Evolutionary conservation across 805 yeast genomes (phyloP).

Genomic region (Saccharomycopsis sp.): DNA sequence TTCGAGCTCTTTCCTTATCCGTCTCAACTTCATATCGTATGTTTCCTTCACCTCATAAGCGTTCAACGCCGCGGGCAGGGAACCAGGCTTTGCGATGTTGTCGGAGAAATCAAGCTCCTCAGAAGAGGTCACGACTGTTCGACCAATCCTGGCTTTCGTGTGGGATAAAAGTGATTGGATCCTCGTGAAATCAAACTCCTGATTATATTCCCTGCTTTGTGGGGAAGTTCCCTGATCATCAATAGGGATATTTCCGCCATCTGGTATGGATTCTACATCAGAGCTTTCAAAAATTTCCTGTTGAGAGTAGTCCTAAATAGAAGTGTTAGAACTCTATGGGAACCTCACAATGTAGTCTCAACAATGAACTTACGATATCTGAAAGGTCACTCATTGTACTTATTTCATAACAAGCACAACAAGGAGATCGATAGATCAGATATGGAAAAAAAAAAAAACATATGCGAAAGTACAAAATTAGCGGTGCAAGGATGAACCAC

Average conservation of each 20-base stretch:
- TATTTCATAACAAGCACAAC: too few species aligned
- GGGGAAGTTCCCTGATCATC: conserved; percentile 1
- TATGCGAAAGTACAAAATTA: too few species aligned
- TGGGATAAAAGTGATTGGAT: conserved; percentile 3
- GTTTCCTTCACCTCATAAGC: conserved; percentile 19
- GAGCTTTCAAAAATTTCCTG: conserved; percentile 19
- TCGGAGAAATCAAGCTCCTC: conserved; percentile 18
- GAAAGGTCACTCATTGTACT: too few species aligned
- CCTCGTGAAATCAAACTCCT: conserved; percentile 9
- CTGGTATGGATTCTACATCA: conserved; percentile 8
- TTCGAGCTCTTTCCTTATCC: conserved; percentile 18
- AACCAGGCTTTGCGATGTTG: conserved; percentile 10
- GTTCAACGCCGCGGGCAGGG: too few species aligned
- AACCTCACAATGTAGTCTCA: too few species aligned
- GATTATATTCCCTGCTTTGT: background rate
- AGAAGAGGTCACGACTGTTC: background rate
- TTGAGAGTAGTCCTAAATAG: conserved; percentile 7
- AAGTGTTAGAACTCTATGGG: too few species aligned
- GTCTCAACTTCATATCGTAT: conserved; percentile 14
- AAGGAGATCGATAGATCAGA: too few species aligned
- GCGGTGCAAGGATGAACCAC: too few species aligned
- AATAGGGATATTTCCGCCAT: background rate
- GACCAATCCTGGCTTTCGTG: conserved; percentile 10
- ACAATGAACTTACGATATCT: too few species aligned
- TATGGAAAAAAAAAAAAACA: too few species aligned